Conservation (phyloP, 1,284 basidiomycete genomes). For the Ceratobasidium papillatum region DNA sequence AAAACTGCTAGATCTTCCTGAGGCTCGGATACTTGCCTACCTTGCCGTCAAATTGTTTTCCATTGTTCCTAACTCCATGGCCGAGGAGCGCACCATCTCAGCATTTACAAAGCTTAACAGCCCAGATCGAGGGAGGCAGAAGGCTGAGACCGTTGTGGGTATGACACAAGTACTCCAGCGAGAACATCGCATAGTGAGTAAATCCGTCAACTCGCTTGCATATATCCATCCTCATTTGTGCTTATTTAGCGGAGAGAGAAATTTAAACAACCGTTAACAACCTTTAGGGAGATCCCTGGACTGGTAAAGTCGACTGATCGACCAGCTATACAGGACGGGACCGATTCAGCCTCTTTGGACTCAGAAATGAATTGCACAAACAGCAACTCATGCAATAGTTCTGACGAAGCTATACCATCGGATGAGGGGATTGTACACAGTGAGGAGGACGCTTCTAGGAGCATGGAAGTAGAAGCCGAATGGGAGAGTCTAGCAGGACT, state of each 20-base stretch:
- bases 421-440: neutral
- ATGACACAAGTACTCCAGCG: constrained; percentile 47
- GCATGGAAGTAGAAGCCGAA: neutral
- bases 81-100: constrained; percentile 54
- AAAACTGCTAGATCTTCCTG: neutral
- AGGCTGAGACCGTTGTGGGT: constrained; percentile 48
- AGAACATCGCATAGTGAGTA: no score
- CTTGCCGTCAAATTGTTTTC: constrained; percentile 52
- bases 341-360: neutral
- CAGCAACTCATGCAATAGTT: neutral
- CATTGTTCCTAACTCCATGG: constrained; percentile 54
- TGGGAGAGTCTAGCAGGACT: neutral
- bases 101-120: constrained; percentile 54
- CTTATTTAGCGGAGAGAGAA: no score
- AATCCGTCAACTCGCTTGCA: no score
- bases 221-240: no score
- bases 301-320: neutral
- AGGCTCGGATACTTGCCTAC: constrained; percentile 43
- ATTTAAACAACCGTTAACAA: neutral
- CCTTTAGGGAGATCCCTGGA: neutral
- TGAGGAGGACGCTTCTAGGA: neutral
- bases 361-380: neutral
- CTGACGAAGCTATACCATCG: no score
- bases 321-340: neutral
- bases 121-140: constrained; percentile 48